A percentile compares a stretch with the other conserved stretches of the same genome.
Conservation (phyloP, 1,284 basidiomycete species). For the Cutaneotrichosporon sp. region DNA sequence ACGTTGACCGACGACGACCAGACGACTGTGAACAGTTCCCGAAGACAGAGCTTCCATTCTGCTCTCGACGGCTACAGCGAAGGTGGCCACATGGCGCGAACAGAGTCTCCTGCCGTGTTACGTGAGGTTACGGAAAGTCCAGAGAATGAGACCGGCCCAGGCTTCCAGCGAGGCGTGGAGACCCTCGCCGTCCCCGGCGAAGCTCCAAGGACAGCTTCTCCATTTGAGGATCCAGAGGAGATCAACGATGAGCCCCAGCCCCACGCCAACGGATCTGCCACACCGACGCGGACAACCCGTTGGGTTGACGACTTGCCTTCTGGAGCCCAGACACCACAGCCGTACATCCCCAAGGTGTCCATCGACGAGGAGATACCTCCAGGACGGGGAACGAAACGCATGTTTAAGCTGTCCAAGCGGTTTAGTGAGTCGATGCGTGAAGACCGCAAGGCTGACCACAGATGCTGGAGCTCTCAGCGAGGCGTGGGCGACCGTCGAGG, state of each 20-base stretch:
- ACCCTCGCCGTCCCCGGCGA: too few relatives aligned
- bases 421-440: constrained; percentile 38
- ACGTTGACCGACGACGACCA: constrained; percentile 8
- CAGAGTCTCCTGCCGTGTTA: not conserved
- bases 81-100: not conserved
- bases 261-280: not conserved
- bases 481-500: constrained; percentile 50
- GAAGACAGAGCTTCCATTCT: constrained; percentile 19
- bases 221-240: not conserved
- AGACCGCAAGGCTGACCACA: constrained; percentile 4
- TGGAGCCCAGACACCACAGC: constrained; percentile 3
- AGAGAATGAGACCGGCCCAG: too few relatives aligned
- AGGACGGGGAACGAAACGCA: constrained; percentile 37
- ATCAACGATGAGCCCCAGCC: not conserved
- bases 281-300: not conserved
- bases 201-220: not conserved
- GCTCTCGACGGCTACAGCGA: constrained; percentile 5
- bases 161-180: too few relatives aligned
- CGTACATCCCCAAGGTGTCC: constrained; percentile 13
- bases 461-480: constrained; percentile 50
- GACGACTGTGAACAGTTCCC: constrained; percentile 10
- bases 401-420: constrained; percentile 45
- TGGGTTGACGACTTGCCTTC: constrained; percentile 9
- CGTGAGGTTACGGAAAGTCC: not conserved
- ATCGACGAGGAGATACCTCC: constrained; percentile 27